These are phyloP conservation scores for Casuarina equisetifolia DNA, from an alignment of 306 rosid genomes.

Conservation along the genomic window DNA sequence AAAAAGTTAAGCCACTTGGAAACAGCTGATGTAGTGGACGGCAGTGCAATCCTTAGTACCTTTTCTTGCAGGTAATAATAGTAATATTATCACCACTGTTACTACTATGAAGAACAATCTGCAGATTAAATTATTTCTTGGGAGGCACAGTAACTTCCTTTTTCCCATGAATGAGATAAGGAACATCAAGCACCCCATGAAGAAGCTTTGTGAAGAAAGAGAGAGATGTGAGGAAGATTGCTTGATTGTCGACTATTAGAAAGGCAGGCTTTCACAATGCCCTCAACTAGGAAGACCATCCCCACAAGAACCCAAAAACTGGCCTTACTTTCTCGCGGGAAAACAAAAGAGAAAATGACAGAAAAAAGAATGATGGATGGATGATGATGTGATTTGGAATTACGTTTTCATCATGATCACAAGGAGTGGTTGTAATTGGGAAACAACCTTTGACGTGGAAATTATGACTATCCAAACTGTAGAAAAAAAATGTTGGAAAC, in stretches of 20 bases:
- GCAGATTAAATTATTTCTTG: too few relatives aligned
- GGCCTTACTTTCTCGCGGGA: slow-evolving; percentile 33
- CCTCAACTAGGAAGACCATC: slow-evolving; percentile 28
- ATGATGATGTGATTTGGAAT: slow-evolving; percentile 56
- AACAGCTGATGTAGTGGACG: neutral
- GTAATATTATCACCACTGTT: neutral
- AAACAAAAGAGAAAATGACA: slow-evolving; percentile 42
- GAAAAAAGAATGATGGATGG: slow-evolving; percentile 39
- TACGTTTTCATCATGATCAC: slow-evolving; percentile 49
- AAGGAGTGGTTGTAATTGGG: slow-evolving; percentile 54
- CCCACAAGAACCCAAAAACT: slow-evolving; percentile 33
- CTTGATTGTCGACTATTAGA: too few relatives aligned
- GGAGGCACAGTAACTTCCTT: too few relatives aligned
- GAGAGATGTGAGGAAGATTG: too few relatives aligned
- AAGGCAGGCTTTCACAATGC: slow-evolving; percentile 32
- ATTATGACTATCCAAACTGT: slow-evolving; percentile 37
- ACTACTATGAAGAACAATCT: too few relatives aligned
- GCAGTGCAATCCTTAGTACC: neutral
- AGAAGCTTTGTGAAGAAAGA: too few relatives aligned
- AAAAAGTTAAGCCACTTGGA: neutral
- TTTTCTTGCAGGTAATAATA: too few relatives aligned
- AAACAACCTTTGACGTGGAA: slow-evolving; percentile 42
- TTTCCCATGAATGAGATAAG: too few relatives aligned
- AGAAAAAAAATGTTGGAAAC: too few relatives aligned
- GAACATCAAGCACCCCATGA: too few relatives aligned